Base-by-base conservation (phyloP, 257 asterid genomes). In the Mentha longifolia region DNA sequence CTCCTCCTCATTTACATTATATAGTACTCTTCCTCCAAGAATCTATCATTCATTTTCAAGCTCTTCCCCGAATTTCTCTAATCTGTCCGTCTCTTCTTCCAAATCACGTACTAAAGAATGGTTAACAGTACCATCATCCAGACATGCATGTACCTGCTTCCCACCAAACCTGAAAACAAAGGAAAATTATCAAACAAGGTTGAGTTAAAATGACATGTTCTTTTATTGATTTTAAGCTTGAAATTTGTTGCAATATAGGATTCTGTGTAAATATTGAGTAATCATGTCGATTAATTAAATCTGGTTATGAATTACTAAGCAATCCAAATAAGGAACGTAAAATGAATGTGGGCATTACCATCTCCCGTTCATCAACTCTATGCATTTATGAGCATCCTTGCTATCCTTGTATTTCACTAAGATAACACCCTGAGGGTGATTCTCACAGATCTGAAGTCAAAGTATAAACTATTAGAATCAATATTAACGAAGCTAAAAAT, bases 1-100 rank as follows among this genome's bases (percentile, higher is more conserved):
- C 39, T 35, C 39, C 59, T 71, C 52, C 71, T 73, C 41, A 19
- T 68, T 41, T 50, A 58, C 70, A 66, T 46, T 71, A 73, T 62
- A 75, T 55, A 73, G 72, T 30, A 43, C 28, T 8, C 28, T 8
- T 67, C 28, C 37, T 59, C 41, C 31, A 46, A 20, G 49, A 45
- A 46, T 46, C 65, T 52, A 70, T 85, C 76, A 88, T 12, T 80
- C 95, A 12, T 84, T 81, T 83, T 93, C 98, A 37, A 93, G 98
- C 76, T 93, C 97, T 28, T 95, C 90, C 57, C 98, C 97, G 56
- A 89, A 91, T 81, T 80, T 80, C 85, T 93, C 97, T 82, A 93
- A 75, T 67, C 96, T 85, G 68, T 85, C 92, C 1, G 98, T 88
- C 79, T 93, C 98, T 52, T 78, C 98, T 12, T 89, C 92, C 86